phyloP scores from a whole-genome alignment of 768 basidiomycete genomes.

The Boletus huronensis region DNA sequence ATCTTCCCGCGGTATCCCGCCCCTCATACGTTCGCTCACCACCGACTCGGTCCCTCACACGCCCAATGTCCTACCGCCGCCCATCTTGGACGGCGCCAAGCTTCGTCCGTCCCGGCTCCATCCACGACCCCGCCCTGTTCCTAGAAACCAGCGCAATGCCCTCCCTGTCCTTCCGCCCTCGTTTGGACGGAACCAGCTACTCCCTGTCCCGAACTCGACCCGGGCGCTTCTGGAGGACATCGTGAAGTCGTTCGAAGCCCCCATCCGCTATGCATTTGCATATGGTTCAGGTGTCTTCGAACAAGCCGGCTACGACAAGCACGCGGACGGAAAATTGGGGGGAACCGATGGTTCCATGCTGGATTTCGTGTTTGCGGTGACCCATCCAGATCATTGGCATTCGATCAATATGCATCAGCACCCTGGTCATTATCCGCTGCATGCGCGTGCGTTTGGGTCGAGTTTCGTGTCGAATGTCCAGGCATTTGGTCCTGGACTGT shows the following conservation, averaged over 20 bases:
- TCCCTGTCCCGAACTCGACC: conserved; percentile 75
- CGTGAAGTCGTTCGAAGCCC: conserved; percentile 78
- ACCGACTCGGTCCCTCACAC: conserved; percentile 29
- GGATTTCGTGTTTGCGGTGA: conserved; percentile 96
- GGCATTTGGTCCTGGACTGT: conserved; percentile 77
- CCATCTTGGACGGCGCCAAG: conserved; percentile 27
- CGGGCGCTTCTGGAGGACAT: conserved; percentile 78
- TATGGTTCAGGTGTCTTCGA: conserved; percentile 96
- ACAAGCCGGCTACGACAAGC: conserved; percentile 70
- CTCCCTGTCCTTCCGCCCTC: conserved; percentile 60
- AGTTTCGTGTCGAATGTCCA: conserved; percentile 78
- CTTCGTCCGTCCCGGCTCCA: conserved; percentile 37
- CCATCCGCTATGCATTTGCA: conserved; percentile 95
- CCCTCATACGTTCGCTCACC: conserved; percentile 20
- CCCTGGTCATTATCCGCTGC: conserved; percentile 87
- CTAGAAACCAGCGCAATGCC: conserved; percentile 24
- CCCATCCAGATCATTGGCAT: conserved; percentile 91
- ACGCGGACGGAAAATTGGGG: conserved; percentile 23
- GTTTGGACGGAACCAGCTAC: conserved; percentile 79
- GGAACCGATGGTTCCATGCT: conserved; percentile 67
- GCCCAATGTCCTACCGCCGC: conserved; percentile 28
- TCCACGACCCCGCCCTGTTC: conserved; percentile 40
- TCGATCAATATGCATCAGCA: conserved; percentile 92
- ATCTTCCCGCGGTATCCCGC: conserved; percentile 11
- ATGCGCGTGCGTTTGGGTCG: conserved; percentile 81